phyloP scores from a whole-genome alignment of 2,329 filamentous ascomycete genomes.

The Pleomassaria siparia region DNA sequence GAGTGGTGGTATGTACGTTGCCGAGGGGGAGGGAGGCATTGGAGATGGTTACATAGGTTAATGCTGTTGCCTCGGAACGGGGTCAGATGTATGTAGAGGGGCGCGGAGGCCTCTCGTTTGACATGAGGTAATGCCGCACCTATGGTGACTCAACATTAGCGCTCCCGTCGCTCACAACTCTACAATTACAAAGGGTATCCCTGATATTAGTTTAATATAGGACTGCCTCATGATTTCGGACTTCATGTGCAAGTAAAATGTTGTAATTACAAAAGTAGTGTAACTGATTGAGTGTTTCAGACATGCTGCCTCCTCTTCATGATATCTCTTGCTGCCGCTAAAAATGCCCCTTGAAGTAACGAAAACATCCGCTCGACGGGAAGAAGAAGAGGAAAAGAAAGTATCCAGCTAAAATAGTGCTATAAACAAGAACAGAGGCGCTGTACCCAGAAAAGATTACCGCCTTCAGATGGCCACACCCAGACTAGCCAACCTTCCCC shows the following conservation, averaged over 20 bases:
- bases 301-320: not conserved
- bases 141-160: too few relatives aligned
- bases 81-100: too few relatives aligned
- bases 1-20: too few relatives aligned
- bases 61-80: too few relatives aligned
- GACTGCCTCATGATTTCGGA: too few relatives aligned
- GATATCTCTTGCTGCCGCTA: not conserved
- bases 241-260: too few relatives aligned
- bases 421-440: not conserved
- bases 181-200: not conserved
- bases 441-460: not conserved
- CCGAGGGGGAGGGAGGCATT: too few relatives aligned
- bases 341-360: not conserved
- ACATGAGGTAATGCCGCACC: too few relatives aligned
- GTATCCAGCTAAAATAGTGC: not conserved
- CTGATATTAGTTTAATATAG: too few relatives aligned
- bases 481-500: slow-evolving; percentile 32
- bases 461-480: slow-evolving; percentile 15
- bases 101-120: too few relatives aligned
- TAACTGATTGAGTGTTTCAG: not conserved
- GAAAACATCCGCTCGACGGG: not conserved
- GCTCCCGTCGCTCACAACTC: not conserved
- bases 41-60: too few relatives aligned
- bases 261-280: not conserved
- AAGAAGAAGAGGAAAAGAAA: not conserved